A percentile compares a stretch with the other conserved stretches of the same genome.
Conservation (phyloP, 495 filamentous ascomycete genomes). For the Lophiostoma macrostomum region DNA sequence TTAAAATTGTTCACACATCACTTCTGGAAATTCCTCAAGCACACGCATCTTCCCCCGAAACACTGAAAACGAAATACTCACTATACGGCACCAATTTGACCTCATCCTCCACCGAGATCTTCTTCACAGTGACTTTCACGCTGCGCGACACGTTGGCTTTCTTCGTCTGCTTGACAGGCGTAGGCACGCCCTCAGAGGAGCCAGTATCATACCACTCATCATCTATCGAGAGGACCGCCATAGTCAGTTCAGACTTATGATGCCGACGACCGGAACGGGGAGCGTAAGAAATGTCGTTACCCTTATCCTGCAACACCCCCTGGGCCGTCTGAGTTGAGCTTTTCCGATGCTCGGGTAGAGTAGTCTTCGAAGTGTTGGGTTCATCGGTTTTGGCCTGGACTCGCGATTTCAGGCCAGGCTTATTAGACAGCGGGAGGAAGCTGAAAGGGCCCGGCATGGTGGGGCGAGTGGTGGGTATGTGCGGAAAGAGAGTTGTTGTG, state of each 20-base stretch:
- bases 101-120: constrained; percentile 1
- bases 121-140: background rate
- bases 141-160: background rate
- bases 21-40: too few species aligned
- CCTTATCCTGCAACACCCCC: background rate
- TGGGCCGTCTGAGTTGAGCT: background rate
- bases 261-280: background rate
- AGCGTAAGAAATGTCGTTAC: background rate
- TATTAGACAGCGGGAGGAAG: background rate
- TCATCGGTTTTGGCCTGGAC: background rate
- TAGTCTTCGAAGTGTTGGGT: background rate
- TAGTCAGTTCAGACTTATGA: background rate
- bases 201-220: constrained; percentile 13
- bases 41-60: too few species aligned
- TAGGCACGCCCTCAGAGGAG: background rate
- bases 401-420: background rate
- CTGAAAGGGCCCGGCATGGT: background rate
- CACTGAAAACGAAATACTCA: too few species aligned
- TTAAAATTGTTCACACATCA: too few species aligned
- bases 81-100: constrained; percentile 12
- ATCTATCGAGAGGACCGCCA: background rate
- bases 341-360: background rate
- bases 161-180: background rate
- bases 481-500: background rate
- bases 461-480: background rate